A percentile compares a stretch with the other conserved stretches of the same genome.
Conservation (phyloP, 2,329 filamentous ascomycete species). For the Uncinocarpus reesii region DNA sequence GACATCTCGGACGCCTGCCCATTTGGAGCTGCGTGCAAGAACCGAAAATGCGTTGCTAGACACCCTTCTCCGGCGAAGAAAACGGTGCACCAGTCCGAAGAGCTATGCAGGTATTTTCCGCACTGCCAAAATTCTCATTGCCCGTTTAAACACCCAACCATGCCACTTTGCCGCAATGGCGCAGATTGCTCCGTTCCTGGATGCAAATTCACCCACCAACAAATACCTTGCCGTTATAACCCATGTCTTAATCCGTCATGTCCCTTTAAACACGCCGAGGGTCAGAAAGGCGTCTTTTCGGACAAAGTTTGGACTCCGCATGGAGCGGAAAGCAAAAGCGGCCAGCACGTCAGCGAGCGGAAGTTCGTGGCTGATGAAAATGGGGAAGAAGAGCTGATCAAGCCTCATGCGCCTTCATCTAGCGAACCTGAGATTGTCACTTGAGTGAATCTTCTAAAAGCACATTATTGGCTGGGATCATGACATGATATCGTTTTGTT, state of each 20-base stretch:
- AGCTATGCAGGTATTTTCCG: slow-evolving; percentile 83
- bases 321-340: slow-evolving; percentile 29
- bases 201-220: slow-evolving; percentile 84
- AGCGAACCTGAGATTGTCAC: slow-evolving; percentile 14
- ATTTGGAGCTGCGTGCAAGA: slow-evolving; percentile 88
- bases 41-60: slow-evolving; percentile 80
- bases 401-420: slow-evolving; percentile 44
- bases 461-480: too few relatives aligned
- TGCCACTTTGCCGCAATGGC: slow-evolving; percentile 83
- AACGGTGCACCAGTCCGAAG: slow-evolving; percentile 65
- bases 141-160: slow-evolving; percentile 76
- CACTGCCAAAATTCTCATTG: slow-evolving; percentile 83
- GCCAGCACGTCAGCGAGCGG: slow-evolving; percentile 71
- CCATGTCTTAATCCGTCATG: slow-evolving; percentile 86
- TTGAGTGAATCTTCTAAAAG: too few relatives aligned
- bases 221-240: slow-evolving; percentile 77
- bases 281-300: slow-evolving; percentile 72
- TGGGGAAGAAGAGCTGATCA: slow-evolving; percentile 58
- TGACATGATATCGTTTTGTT: neutral
- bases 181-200: slow-evolving; percentile 69
- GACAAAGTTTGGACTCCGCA: slow-evolving; percentile 85
- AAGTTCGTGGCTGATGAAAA: slow-evolving; percentile 63
- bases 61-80: slow-evolving; percentile 85
- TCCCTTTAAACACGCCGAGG: slow-evolving; percentile 80
- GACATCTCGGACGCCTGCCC: slow-evolving; percentile 72